Evolutionary conservation across 1,284 basidiomycete genomes (phyloP).

Genomic region (Lignosus rhinocerotis): DNA sequence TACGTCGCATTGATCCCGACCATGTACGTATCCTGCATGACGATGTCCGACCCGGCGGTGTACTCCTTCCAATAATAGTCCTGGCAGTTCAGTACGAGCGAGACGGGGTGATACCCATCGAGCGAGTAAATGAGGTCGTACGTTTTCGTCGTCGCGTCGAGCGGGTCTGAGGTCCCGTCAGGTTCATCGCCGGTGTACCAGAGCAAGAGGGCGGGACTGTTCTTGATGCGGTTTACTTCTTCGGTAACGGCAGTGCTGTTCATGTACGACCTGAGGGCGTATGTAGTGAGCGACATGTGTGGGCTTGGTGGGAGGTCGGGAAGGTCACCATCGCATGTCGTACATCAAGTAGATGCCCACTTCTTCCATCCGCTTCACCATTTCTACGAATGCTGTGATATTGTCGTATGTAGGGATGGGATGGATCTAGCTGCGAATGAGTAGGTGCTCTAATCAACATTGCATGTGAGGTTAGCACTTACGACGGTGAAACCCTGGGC

Average conservation of each 20-base stretch:
- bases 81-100: constrained; percentile 73
- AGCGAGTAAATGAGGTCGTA: constrained; percentile 67
- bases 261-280: constrained; percentile 53
- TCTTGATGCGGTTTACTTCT: constrained; percentile 67
- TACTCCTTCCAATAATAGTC: constrained; percentile 67
- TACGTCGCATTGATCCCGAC: constrained; percentile 70
- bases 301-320: background rate
- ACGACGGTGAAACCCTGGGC: constrained; percentile 48
- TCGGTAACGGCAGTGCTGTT: constrained; percentile 61
- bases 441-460: constrained; percentile 21
- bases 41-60: constrained; percentile 59
- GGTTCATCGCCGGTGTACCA: constrained; percentile 83
- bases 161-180: constrained; percentile 67
- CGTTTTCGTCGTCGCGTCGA: constrained; percentile 56
- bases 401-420: constrained; percentile 65
- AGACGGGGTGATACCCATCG: constrained; percentile 76
- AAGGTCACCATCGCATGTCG: constrained; percentile 67
- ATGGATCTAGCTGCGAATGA: constrained; percentile 49
- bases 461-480: constrained; percentile 1
- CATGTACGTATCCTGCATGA: constrained; percentile 58
- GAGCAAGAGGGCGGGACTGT: constrained; percentile 64
- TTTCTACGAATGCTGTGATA: constrained; percentile 51
- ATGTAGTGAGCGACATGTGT: background rate
- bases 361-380: constrained; percentile 70
- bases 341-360: constrained; percentile 76